Conservation (phyloP, 305 asterid genomes). For the Petunia hybrid region DNA sequence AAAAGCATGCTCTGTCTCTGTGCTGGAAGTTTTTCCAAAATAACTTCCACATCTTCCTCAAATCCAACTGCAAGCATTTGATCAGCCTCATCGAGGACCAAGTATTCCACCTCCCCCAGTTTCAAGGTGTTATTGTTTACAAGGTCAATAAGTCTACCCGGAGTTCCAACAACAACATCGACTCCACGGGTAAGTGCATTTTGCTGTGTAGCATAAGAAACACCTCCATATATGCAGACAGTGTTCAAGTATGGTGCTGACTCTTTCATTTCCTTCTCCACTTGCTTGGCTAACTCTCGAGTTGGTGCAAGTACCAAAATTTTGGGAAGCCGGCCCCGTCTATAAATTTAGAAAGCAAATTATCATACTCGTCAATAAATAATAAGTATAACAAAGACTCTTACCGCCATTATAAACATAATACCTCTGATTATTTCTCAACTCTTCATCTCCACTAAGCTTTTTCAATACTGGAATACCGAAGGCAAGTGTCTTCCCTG, state of each 20-base stretch:
- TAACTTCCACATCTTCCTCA: slow-evolving; percentile 92
- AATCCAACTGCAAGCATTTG: slow-evolving; percentile 99
- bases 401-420: slow-evolving; percentile 19
- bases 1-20: slow-evolving; percentile 98
- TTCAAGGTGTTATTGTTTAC: slow-evolving; percentile 68
- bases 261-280: slow-evolving; percentile 88
- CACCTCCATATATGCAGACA: slow-evolving; percentile 93
- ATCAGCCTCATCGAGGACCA: slow-evolving; percentile 99
- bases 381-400: slow-evolving; percentile 3
- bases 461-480: slow-evolving; percentile 87
- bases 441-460: slow-evolving; percentile 60
- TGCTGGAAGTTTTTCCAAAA: slow-evolving; percentile 75
- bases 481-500: slow-evolving; percentile 93
- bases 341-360: slow-evolving; percentile 39
- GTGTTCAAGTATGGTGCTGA: slow-evolving; percentile 84
- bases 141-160: slow-evolving; percentile 95
- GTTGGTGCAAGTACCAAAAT: slow-evolving; percentile 94
- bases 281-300: slow-evolving; percentile 95
- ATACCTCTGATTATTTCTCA: slow-evolving; percentile 67
- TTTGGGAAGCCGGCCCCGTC: slow-evolving; percentile 83
- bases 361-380: slow-evolving; percentile 31
- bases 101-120: slow-evolving; percentile 81
- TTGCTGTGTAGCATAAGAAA: slow-evolving; percentile 74
- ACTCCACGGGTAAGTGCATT: slow-evolving; percentile 85
- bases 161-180: slow-evolving; percentile 95